A percentile compares a stretch with the other conserved stretches of the same genome.
These are phyloP conservation scores for Dactylellina parvicollis DNA, from an alignment of 2,329 filamentous ascomycete genomes.

Conservation along the genomic window DNA sequence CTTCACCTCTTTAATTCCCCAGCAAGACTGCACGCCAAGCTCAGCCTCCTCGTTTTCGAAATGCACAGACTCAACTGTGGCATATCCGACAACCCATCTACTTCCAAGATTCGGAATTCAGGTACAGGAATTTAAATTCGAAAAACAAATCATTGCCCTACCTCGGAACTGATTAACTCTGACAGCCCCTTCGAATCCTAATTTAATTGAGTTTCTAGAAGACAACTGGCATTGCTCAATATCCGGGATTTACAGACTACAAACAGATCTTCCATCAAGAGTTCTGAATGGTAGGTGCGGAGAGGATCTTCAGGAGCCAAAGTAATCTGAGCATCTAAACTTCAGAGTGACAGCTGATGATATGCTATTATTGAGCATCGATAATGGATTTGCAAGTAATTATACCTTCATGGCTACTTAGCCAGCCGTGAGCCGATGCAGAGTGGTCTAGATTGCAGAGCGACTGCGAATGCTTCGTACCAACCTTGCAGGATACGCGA, in stretches of 20 bases:
- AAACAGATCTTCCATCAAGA: neutral
- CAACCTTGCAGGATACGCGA: conserved; percentile 1
- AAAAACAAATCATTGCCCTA: conserved; percentile 16
- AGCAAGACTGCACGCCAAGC: conserved; percentile 40
- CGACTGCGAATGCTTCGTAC: neutral
- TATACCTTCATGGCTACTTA: neutral
- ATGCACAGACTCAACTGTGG: conserved; percentile 12
- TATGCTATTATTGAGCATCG: neutral
- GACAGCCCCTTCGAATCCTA: neutral
- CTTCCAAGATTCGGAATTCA: conserved; percentile 12
- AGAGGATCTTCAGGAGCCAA: neutral
- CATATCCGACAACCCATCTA: conserved; percentile 13
- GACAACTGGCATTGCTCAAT: neutral
- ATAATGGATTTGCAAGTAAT: neutral
- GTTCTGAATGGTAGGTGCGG: neutral
- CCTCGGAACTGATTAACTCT: neutral
- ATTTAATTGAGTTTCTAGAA: neutral
- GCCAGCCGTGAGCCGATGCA: neutral
- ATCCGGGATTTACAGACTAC: neutral
- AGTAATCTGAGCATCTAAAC: neutral
- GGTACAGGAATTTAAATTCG: neutral
- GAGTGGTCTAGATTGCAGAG: neutral
- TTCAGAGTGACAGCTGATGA: no score
- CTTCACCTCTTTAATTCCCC: neutral
- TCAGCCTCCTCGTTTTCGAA: conserved; percentile 24